Conservation (phyloP, 352 stramenopile genomes). For the Aphanomyces astaci region DNA sequence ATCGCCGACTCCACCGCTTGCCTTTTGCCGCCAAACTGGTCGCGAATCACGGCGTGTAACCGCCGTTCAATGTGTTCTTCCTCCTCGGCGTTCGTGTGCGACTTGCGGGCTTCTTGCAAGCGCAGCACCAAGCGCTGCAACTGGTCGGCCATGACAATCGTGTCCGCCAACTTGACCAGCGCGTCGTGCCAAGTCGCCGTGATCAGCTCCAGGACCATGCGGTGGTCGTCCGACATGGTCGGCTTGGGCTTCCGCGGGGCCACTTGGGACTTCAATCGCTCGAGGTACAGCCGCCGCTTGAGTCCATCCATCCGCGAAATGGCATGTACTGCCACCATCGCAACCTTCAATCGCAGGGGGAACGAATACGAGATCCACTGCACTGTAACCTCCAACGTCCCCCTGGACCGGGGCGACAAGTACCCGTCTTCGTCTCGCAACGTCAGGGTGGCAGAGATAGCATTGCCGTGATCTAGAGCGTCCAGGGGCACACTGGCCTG, state of each 20-base stretch:
- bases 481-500: conserved; percentile 35
- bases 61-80: conserved; percentile 61
- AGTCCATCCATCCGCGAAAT: not conserved
- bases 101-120: conserved; percentile 34
- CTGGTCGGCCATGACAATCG: conserved; percentile 36
- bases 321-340: not conserved
- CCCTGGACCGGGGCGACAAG: conserved; percentile 30
- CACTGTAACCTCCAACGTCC: conserved; percentile 40
- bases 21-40: conserved; percentile 23
- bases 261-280: conserved; percentile 16
- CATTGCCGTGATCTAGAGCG: conserved; percentile 36
- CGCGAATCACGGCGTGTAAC: conserved; percentile 30
- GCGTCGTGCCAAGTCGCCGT: conserved; percentile 25
- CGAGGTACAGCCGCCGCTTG: not conserved
- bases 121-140: conserved; percentile 42
- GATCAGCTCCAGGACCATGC: conserved; percentile 25
- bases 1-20: not conserved
- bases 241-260: conserved; percentile 25
- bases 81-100: conserved; percentile 55
- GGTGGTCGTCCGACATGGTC: conserved; percentile 25
- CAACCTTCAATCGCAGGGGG: not conserved
- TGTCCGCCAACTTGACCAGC: conserved; percentile 29
- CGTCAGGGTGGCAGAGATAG: conserved; percentile 36
- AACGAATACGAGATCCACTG: conserved; percentile 46
- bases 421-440: conserved; percentile 28